These are phyloP conservation scores for Hebeloma cylindrosporum DNA, from an alignment of 768 basidiomycete genomes.

Conservation along the genomic window DNA sequence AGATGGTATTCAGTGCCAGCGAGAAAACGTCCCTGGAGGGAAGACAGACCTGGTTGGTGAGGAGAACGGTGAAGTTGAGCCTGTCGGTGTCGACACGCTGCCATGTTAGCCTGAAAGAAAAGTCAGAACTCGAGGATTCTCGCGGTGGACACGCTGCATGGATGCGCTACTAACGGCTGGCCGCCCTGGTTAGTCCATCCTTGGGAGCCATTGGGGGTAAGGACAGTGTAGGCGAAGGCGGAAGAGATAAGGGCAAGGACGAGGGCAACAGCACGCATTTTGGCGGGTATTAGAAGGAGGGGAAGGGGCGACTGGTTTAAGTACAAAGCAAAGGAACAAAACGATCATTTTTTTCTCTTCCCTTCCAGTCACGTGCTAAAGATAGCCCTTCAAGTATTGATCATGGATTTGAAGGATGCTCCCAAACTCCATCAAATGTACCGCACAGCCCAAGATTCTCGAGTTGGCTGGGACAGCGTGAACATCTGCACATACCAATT, in stretches of 20 bases:
- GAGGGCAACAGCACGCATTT: conserved; percentile 46
- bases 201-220: conserved; percentile 41
- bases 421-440: too few species aligned
- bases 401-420: too few species aligned
- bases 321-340: conserved; percentile 10
- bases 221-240: conserved; percentile 64
- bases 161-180: conserved; percentile 45
- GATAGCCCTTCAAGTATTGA: too few species aligned
- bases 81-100: conserved; percentile 63
- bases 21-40: conserved; percentile 2
- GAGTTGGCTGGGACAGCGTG: too few species aligned
- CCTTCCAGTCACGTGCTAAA: too few species aligned
- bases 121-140: background rate
- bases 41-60: conserved; percentile 58
- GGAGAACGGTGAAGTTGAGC: conserved; percentile 63
- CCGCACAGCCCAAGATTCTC: too few species aligned
- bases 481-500: too few species aligned
- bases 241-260: conserved; percentile 49
- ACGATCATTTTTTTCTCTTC: conserved; percentile 4
- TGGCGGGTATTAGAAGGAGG: conserved; percentile 20
- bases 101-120: conserved; percentile 53
- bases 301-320: conserved; percentile 16
- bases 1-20: background rate
- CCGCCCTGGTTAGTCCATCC: conserved; percentile 61
- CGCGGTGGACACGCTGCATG: too few species aligned